phyloP scores from a whole-genome alignment of 495 filamentous ascomycete genomes.

The Tuber brumale region DNA sequence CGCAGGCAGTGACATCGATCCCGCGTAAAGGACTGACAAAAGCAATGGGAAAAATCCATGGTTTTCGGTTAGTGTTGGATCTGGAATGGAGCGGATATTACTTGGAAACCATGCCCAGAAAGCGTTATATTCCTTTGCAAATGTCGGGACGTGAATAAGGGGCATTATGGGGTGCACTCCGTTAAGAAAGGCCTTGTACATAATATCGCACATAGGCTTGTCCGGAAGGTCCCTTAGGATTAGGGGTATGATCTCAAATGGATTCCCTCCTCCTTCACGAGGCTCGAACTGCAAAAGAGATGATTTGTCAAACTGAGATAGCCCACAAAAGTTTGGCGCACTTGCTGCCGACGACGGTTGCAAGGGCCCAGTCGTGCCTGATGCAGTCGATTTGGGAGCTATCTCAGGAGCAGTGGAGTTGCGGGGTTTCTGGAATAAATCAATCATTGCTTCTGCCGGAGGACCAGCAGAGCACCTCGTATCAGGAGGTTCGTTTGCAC shows the following conservation, averaged over 20 bases:
- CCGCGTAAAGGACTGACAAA: constrained; percentile 35
- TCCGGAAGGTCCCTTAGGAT: constrained; percentile 25
- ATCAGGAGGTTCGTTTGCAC: not conserved
- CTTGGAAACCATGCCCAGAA: constrained; percentile 38
- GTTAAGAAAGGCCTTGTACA: constrained; percentile 34
- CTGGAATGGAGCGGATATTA: constrained; percentile 11
- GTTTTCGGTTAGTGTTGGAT: constrained; percentile 22
- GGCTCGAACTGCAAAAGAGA: constrained; percentile 29
- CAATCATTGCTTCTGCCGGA: not conserved
- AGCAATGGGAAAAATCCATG: constrained; percentile 33
- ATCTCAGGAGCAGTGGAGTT: not conserved
- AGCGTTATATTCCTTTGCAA: constrained; percentile 22
- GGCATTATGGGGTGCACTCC: constrained; percentile 40
- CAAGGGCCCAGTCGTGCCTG: not conserved
- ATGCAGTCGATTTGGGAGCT: not conserved
- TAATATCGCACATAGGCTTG: constrained; percentile 10
- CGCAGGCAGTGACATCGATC: constrained; percentile 27
- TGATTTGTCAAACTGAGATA: constrained; percentile 19
- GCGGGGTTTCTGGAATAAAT: not conserved
- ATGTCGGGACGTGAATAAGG: constrained; percentile 36
- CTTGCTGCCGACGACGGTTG: constrained; percentile 32
- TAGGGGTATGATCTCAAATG: constrained; percentile 17
- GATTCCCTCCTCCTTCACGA: constrained; percentile 12
- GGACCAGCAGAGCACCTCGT: not conserved
- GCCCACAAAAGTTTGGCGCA: not conserved